Evolutionary conservation across 2,329 filamentous ascomycete species (phyloP).

Genomic region (Epichloe gansuensis): DNA sequence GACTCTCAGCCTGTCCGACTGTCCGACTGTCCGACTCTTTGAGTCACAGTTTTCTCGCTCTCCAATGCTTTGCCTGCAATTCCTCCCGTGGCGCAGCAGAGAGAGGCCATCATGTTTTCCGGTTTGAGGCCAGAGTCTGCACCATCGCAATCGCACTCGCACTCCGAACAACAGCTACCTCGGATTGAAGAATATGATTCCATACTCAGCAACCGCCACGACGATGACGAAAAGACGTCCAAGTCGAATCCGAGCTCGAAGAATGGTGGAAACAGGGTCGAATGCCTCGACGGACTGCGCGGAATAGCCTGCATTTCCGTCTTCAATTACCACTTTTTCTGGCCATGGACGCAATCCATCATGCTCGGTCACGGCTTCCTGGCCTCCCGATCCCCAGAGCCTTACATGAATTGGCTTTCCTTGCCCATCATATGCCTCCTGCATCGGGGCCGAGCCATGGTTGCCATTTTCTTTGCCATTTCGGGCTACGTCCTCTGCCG

Average conservation of each 20-base stretch:
- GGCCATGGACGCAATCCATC: conserved; percentile 27
- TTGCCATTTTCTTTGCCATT: conserved; percentile 31
- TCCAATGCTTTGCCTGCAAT: neutral
- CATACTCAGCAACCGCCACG: neutral
- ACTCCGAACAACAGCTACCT: neutral
- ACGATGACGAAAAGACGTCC: neutral
- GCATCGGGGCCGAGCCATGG: conserved; percentile 28
- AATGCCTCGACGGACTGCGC: conserved; percentile 28
- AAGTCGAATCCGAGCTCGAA: conserved; percentile 1
- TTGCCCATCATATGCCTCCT: conserved; percentile 28
- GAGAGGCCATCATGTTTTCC: conserved; percentile 2
- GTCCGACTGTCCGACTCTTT: too few relatives aligned
- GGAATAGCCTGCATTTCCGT: conserved; percentile 29
- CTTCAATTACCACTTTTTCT: conserved; percentile 31
- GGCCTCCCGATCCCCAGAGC: conserved; percentile 23
- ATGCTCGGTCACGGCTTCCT: conserved; percentile 28
- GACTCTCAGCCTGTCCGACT: too few relatives aligned
- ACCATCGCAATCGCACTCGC: neutral
- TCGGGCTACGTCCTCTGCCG: conserved; percentile 30
- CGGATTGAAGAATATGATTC: neutral
- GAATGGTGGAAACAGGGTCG: conserved; percentile 22
- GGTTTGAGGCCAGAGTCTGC: neutral
- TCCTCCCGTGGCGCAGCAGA: neutral
- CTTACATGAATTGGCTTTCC: conserved; percentile 19
- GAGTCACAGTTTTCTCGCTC: neutral